Conservation (phyloP, 768 basidiomycete species). For the Chalciporus chontae region DNA sequence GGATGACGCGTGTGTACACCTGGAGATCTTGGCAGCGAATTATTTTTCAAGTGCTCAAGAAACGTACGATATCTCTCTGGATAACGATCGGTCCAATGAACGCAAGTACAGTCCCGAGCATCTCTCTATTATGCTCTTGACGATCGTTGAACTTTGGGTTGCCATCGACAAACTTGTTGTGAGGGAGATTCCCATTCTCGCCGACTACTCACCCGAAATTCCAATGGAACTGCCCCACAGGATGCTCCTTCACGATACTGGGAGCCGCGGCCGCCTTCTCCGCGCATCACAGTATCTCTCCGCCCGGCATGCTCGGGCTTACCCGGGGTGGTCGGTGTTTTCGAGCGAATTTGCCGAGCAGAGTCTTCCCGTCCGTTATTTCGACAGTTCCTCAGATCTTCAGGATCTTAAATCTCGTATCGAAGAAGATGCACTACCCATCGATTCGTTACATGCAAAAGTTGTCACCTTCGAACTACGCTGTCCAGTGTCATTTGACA, state of each 20-base stretch:
- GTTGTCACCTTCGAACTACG: slow-evolving; percentile 37
- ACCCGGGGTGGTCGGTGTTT: slow-evolving; percentile 31
- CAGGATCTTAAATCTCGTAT: slow-evolving; percentile 25
- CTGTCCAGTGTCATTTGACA: slow-evolving; percentile 31
- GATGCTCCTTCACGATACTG: slow-evolving; percentile 24
- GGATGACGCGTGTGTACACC: slow-evolving; percentile 1
- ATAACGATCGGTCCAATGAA: too few relatives aligned
- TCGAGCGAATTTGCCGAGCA: slow-evolving; percentile 7
- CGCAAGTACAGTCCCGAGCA: slow-evolving; percentile 31
- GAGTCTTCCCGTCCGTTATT: slow-evolving; percentile 35
- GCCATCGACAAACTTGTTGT: slow-evolving; percentile 25
- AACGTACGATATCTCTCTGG: slow-evolving; percentile 11
- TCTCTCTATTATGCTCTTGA: slow-evolving; percentile 38
- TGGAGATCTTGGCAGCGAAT: slow-evolving; percentile 16
- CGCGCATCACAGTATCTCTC: slow-evolving; percentile 30
- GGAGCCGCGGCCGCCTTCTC: slow-evolving; percentile 25
- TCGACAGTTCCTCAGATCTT: slow-evolving; percentile 16
- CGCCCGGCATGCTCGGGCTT: slow-evolving; percentile 21
- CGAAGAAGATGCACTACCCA: slow-evolving; percentile 31
- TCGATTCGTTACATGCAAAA: neutral
- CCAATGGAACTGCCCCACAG: slow-evolving; percentile 15
- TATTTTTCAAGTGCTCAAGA: slow-evolving; percentile 24
- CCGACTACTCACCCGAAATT: slow-evolving; percentile 28
- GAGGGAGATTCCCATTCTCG: slow-evolving; percentile 19
- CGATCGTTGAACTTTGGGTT: slow-evolving; percentile 29